Evolutionary conservation across 768 basidiomycete genomes (phyloP), one percentile per base, ranked within the genome.

Genomic region (Lactarius pseudohatsudake): DNA sequence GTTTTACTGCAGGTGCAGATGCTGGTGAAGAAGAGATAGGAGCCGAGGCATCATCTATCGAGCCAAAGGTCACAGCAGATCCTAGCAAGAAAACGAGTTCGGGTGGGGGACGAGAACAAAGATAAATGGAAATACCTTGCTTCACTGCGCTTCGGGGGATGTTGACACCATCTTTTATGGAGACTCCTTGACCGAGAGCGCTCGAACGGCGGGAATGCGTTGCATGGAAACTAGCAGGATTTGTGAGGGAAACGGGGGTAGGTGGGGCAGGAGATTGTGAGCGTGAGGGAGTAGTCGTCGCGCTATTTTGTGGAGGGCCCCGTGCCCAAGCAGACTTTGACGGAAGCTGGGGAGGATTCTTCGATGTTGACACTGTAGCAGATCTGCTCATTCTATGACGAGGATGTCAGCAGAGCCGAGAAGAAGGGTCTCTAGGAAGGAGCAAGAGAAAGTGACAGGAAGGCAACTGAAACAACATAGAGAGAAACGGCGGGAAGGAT

Each of bases 311-410:
- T 64, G 94, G 92, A 60, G 93, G 93, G 77, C 93, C 92, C 84
- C 80, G 89, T 80, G 90, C 81, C 94, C 94, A 96, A 82, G 92
- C 93, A 79, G 92, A 93, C 83, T 87, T 86, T 82, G 83, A 77
- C 77, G 89, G 80, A 80, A 88, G 86, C 84, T 82, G 86, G 80
- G 86, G 77, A 79, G 84, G 84, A 81, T 80, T 88, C 86, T 88
- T 89, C 80, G 85, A 77, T 81, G 80, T 81, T 78, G 89, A 81
- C 78, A 85, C 82, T 78, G 88, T 85, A 72, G 90, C 87, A 80
- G 85, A 86, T 88, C 89, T 94, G 91, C 91, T 96, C 94, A 96
- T 96, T 92, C 91, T 92, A 71, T 10, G 38, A 47, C 38, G 55
- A 47, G 58, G 34, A 11, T 28, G 62, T 66, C n/a, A 66, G 65